A percentile compares a stretch with the other conserved stretches of the same genome.
These are phyloP conservation scores for Trichoderma guizhouense DNA, from an alignment of 2,329 filamentous ascomycete genomes.

Conservation along the genomic window DNA sequence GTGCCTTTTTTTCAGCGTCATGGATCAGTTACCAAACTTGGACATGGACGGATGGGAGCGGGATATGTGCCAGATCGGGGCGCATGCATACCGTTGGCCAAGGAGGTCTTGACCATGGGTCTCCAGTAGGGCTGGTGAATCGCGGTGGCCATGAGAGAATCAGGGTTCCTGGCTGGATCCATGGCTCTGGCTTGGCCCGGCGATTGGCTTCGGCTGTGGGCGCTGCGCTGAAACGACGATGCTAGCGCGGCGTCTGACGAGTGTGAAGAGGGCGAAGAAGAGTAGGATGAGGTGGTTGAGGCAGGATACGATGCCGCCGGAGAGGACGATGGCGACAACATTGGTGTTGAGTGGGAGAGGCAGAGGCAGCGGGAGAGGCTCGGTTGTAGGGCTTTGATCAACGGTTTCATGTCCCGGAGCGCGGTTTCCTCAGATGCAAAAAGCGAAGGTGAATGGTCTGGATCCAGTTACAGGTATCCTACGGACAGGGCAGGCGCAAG, in stretches of 20 bases:
- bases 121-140: slow-evolving; percentile 1
- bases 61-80: background rate
- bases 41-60: background rate
- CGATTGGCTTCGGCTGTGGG: background rate
- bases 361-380: slow-evolving; percentile 7
- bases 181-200: background rate
- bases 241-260: background rate
- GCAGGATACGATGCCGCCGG: slow-evolving; percentile 8
- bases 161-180: background rate
- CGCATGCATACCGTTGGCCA: slow-evolving; percentile 20
- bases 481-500: background rate
- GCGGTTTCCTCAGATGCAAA: background rate
- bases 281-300: slow-evolving; percentile 9
- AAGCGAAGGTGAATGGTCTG: background rate
- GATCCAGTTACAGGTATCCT: background rate
- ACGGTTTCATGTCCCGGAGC: slow-evolving; percentile 15
- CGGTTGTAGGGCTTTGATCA: slow-evolving; percentile 16
- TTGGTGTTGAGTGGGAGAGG: background rate
- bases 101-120: slow-evolving; percentile 10
- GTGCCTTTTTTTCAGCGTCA: slow-evolving; percentile 20
- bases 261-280: slow-evolving; percentile 7
- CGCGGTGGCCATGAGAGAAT: background rate
- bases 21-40: slow-evolving; percentile 8
- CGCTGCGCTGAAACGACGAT: background rate
- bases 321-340: slow-evolving; percentile 7